Percentiles rank a stretch among this genome's conserved stretches.
Conservation (phyloP, 2,329 filamentous ascomycete genomes). For the Ploettnerulaceae sp. region DNA sequence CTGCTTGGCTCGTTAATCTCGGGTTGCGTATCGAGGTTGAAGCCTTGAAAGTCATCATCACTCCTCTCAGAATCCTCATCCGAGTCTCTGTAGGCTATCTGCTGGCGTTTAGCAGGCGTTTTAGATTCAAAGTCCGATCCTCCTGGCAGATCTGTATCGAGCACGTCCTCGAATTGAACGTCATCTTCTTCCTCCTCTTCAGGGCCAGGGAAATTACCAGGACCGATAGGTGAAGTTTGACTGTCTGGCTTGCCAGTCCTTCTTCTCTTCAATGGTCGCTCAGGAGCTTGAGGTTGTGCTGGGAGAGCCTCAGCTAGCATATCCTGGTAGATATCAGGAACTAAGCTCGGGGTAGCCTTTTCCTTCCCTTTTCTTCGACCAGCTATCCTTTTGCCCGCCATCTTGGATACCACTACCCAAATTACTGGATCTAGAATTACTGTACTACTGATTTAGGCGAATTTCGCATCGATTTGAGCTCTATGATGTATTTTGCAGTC, state of each 20-base stretch:
- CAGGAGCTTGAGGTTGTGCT: conserved; percentile 28
- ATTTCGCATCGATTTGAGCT: not conserved
- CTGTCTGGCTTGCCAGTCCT: conserved; percentile 22
- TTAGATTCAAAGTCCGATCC: conserved; percentile 16
- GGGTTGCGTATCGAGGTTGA: conserved; percentile 39
- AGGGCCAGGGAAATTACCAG: conserved; percentile 9
- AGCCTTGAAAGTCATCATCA: conserved; percentile 60
- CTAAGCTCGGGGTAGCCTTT: conserved; percentile 14
- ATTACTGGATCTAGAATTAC: not conserved
- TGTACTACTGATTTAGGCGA: not conserved
- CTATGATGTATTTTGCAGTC: not conserved
- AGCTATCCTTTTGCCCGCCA: conserved; percentile 13
- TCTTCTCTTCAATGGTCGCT: conserved; percentile 36
- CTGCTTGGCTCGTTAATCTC: conserved; percentile 28
- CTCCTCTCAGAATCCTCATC: conserved; percentile 50
- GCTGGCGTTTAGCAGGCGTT: conserved; percentile 25
- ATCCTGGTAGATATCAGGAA: conserved; percentile 42
- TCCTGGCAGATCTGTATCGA: conserved; percentile 12
- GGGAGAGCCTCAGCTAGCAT: conserved; percentile 40
- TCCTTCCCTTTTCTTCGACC: conserved; percentile 20
- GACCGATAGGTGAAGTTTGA: conserved; percentile 8
- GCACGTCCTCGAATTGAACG: conserved; percentile 32
- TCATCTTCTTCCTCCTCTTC: conserved; percentile 27
- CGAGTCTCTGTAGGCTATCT: conserved; percentile 42
- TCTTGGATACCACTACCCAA: not conserved